phyloP scores from a whole-genome alignment of 352 stramenopile genomes.

The Globisporangium mamillatum region DNA sequence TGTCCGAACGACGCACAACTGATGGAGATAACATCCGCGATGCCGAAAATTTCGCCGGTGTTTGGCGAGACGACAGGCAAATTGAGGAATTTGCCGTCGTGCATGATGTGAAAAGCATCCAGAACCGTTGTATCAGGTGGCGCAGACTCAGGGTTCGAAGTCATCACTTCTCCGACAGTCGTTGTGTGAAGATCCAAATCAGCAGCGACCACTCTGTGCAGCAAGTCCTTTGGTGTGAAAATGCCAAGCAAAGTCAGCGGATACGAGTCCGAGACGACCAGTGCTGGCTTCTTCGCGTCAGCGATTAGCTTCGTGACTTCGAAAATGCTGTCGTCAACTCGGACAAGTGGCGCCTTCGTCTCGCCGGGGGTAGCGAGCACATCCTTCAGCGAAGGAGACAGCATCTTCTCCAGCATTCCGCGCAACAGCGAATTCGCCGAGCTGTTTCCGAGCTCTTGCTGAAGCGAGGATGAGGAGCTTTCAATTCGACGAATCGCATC shows the following conservation, averaged over 20 bases:
- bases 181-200: conserved; percentile 87
- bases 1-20: conserved; percentile 71
- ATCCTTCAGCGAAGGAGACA: conserved; percentile 79
- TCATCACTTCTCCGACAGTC: conserved; percentile 93
- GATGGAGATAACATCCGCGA: conserved; percentile 82
- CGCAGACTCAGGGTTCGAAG: conserved; percentile 93
- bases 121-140: conserved; percentile 92
- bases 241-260: conserved; percentile 90
- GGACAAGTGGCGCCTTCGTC: conserved; percentile 70
- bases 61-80: conserved; percentile 90
- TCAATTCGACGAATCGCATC: conserved; percentile 98
- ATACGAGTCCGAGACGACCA: conserved; percentile 71
- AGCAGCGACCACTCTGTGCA: conserved; percentile 93
- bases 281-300: conserved; percentile 67
- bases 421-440: conserved; percentile 58
- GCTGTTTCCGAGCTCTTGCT: conserved; percentile 73
- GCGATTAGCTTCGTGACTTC: conserved; percentile 79
- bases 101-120: conserved; percentile 98
- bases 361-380: conserved; percentile 62
- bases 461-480: conserved; percentile 68
- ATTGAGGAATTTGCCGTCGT: conserved; percentile 97
- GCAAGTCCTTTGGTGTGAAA: conserved; percentile 97
- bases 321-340: conserved; percentile 62
- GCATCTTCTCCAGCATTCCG: conserved; percentile 86
- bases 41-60: conserved; percentile 70